Evolutionary conservation across 169 alveolate species (phyloP).

Genomic region (Besnoitia besnoiti): DNA sequence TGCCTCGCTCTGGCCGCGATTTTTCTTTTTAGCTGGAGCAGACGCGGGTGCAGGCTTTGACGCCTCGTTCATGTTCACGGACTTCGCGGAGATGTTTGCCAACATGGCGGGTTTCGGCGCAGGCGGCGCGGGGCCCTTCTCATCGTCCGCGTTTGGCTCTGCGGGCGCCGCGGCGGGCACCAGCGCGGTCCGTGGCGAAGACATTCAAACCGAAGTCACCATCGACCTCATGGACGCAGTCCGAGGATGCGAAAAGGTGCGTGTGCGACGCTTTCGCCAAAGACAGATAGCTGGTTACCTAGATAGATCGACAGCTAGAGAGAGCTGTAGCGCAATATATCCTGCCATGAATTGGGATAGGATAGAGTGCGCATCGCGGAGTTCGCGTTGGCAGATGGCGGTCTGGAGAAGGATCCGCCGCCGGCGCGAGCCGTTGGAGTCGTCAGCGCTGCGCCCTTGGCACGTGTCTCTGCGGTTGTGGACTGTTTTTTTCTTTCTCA

Average conservation of each 20-base stretch:
- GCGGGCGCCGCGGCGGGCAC: slow-evolving; percentile 75
- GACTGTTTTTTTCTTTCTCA: slow-evolving; percentile 11
- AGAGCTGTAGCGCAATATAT: background rate
- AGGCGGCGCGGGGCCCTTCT: background rate
- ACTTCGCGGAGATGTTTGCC: slow-evolving; percentile 85
- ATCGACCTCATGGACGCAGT: slow-evolving; percentile 88
- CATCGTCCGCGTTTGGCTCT: slow-evolving; percentile 69
- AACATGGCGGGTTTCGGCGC: slow-evolving; percentile 69
- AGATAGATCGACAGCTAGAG: background rate
- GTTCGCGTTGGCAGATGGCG: no score
- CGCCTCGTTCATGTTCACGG: slow-evolving; percentile 86
- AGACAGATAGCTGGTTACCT: background rate
- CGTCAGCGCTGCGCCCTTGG: no score
- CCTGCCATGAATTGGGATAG: no score
- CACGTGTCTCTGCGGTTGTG: background rate
- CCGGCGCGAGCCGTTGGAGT: no score
- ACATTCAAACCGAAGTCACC: background rate
- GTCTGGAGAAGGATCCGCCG: no score
- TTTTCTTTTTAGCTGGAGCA: slow-evolving; percentile 65
- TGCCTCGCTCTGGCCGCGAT: background rate
- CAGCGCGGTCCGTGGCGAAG: background rate
- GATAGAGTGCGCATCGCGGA: no score
- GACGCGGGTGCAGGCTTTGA: slow-evolving; percentile 80
- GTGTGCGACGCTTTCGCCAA: background rate
- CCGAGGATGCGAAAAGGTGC: slow-evolving; percentile 82